A percentile compares a stretch with the other conserved stretches of the same genome.
These are phyloP conservation scores for Candida glaebosa DNA, from an alignment of 805 yeast species.

Conservation along the genomic window DNA sequence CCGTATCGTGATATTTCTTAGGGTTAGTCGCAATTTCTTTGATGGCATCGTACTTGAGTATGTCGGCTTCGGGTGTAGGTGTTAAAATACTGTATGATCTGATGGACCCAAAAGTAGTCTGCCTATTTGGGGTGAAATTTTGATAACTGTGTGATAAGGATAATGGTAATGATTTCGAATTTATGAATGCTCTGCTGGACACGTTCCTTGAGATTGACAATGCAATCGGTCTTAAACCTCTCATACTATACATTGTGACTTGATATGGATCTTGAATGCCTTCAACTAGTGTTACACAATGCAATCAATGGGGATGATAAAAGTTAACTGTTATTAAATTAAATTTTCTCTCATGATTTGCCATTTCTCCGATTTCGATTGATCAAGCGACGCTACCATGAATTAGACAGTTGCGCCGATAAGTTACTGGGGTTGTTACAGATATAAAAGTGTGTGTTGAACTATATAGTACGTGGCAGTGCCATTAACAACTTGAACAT, in stretches of 20 bases:
- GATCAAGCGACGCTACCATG: not conserved
- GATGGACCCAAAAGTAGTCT: not conserved
- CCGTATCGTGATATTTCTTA: slow-evolving; percentile 37
- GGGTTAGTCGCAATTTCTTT: slow-evolving; percentile 42
- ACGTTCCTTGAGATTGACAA: not conserved
- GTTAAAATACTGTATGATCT: slow-evolving; percentile 38
- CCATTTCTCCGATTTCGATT: slow-evolving; percentile 1
- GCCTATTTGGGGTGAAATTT: not conserved
- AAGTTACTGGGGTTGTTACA: too few relatives aligned
- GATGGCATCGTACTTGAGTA: slow-evolving; percentile 52
- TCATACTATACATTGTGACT: slow-evolving; percentile 2
- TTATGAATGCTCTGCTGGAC: not conserved
- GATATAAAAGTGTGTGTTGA: slow-evolving; percentile 5
- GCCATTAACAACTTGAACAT: too few relatives aligned
- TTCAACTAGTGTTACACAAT: slow-evolving; percentile 2
- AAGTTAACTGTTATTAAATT: not conserved
- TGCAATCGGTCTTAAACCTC: slow-evolving; percentile 4
- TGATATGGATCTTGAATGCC: slow-evolving; percentile 11
- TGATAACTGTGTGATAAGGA: not conserved
- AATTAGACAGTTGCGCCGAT: too few relatives aligned
- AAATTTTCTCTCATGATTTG: not conserved
- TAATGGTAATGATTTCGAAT: not conserved
- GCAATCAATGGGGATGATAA: not conserved
- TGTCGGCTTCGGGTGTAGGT: slow-evolving; percentile 40
- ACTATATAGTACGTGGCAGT: slow-evolving; percentile 1